Conservation (phyloP, 495 filamentous ascomycete genomes). For the Pyronema domesticum region DNA sequence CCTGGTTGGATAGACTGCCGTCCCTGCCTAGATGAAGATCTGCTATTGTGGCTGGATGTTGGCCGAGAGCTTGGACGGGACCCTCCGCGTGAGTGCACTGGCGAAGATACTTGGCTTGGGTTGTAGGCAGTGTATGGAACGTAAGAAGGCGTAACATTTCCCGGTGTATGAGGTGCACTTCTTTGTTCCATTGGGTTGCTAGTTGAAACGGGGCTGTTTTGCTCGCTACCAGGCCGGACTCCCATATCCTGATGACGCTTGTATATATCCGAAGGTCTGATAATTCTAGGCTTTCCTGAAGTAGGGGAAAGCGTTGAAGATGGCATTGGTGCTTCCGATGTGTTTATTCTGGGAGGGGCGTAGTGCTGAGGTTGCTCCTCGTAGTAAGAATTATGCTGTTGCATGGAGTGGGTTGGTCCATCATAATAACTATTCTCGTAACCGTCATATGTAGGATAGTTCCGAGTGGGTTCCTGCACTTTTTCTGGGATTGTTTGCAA, state of each 20-base stretch:
- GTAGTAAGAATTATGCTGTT: neutral
- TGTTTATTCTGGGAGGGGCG: neutral
- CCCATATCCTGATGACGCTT: constrained; percentile 3
- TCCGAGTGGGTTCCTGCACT: neutral
- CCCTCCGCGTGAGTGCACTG: neutral
- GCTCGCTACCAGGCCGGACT: too few species aligned
- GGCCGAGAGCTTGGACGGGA: neutral
- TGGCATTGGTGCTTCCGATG: neutral
- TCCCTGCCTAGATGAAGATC: neutral
- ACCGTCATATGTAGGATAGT: neutral
- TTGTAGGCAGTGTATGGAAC: too few species aligned
- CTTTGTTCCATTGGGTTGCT: too few species aligned
- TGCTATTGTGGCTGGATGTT: neutral
- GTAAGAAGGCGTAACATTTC: too few species aligned
- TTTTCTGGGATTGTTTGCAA: neutral
- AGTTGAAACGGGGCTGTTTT: too few species aligned
- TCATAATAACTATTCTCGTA: neutral
- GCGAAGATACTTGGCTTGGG: too few species aligned
- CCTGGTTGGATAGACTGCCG: neutral
- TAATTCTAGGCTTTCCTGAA: constrained; percentile 3
- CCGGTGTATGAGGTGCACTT: too few species aligned
- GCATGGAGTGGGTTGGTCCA: neutral
- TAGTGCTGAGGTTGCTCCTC: neutral
- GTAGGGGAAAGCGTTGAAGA: neutral
- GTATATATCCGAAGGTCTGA: constrained; percentile 5